A percentile compares a stretch with the other conserved stretches of the same genome.
phyloP scores from a whole-genome alignment of 768 basidiomycete genomes.

The Russula ochroleuca region DNA sequence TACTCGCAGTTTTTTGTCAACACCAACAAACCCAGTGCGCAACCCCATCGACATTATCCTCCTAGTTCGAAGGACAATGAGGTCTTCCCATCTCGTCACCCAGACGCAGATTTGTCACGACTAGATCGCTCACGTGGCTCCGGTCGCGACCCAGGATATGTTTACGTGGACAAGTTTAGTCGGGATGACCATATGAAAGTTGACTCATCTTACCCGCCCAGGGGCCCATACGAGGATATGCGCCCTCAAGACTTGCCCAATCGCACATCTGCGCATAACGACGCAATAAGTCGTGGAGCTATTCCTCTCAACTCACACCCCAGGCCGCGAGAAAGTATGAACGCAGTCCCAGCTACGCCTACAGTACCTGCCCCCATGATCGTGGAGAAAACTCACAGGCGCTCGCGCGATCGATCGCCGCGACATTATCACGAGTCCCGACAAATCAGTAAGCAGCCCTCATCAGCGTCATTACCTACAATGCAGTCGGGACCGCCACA shows the following conservation, averaged over 20 bases:
- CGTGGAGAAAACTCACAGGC: conserved; percentile 1
- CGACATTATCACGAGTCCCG: conserved; percentile 12
- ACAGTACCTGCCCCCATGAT: background rate
- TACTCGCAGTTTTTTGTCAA: background rate
- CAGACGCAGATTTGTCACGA: background rate
- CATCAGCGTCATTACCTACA: background rate
- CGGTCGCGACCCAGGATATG: conserved; percentile 7
- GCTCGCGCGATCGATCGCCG: conserved; percentile 14
- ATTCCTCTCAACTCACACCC: background rate
- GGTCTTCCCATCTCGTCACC: conserved; percentile 8
- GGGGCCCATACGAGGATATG: conserved; percentile 11
- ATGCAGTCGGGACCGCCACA: background rate
- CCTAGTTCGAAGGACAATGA: conserved; percentile 10
- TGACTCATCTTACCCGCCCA: conserved; percentile 22
- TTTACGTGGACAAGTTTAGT: conserved; percentile 13
- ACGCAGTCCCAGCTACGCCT: background rate
- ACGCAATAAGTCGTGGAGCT: conserved; percentile 1
- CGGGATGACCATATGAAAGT: conserved; percentile 24
- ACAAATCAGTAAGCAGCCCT: background rate
- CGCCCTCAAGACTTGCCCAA: conserved; percentile 5
- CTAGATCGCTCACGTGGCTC: conserved; percentile 7
- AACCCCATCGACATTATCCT: conserved; percentile 19
- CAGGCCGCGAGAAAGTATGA: background rate
- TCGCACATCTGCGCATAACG: conserved; percentile 9
- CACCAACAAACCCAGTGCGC: conserved; percentile 6